Conservation (phyloP, 1,139 yeast species). For the Geotrichum cucujoidarum region DNA sequence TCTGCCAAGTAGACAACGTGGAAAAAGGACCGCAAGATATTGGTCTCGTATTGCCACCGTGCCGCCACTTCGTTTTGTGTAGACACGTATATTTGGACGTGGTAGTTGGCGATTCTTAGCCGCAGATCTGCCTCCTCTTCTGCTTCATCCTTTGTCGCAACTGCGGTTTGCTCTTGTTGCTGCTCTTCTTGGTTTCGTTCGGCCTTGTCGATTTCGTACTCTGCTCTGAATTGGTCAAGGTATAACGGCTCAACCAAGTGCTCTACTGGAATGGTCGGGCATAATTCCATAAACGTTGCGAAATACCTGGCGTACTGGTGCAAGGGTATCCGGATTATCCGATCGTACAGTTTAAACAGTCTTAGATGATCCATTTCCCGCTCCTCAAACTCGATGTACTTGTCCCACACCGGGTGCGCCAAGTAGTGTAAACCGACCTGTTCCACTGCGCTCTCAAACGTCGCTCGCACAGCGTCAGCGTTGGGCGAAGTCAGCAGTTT, state of each 20-base stretch:
- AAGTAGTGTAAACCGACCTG: conserved; percentile 69
- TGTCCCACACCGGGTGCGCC: conserved; percentile 69
- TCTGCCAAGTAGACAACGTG: conserved; percentile 43
- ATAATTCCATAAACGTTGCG: conserved; percentile 31
- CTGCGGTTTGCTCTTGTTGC: conserved; percentile 2
- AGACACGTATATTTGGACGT: conserved; percentile 50
- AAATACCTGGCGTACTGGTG: conserved; percentile 66
- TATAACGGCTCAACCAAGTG: conserved; percentile 28
- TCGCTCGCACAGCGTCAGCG: conserved; percentile 21
- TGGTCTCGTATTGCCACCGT: conserved; percentile 55
- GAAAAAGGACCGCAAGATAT: conserved; percentile 49
- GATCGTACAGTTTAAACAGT: conserved; percentile 23
- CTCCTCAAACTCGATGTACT: conserved; percentile 57
- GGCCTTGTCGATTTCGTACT: conserved; percentile 27
- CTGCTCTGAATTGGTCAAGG: conserved; percentile 30
- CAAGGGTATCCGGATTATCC: conserved; percentile 63
- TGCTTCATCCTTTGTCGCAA: conserved; percentile 9
- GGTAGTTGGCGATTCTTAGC: conserved; percentile 28
- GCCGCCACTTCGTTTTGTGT: conserved; percentile 57
- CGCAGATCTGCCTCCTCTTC: conserved; percentile 32
- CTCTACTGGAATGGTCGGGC: conserved; percentile 28
- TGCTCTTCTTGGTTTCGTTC: conserved; percentile 6
- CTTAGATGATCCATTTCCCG: conserved; percentile 32
- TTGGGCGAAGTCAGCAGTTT: conserved; percentile 41
- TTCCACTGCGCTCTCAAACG: conserved; percentile 58